Conservation (phyloP, 2,329 filamentous ascomycete species). For the Boeremia lycopersici region DNA sequence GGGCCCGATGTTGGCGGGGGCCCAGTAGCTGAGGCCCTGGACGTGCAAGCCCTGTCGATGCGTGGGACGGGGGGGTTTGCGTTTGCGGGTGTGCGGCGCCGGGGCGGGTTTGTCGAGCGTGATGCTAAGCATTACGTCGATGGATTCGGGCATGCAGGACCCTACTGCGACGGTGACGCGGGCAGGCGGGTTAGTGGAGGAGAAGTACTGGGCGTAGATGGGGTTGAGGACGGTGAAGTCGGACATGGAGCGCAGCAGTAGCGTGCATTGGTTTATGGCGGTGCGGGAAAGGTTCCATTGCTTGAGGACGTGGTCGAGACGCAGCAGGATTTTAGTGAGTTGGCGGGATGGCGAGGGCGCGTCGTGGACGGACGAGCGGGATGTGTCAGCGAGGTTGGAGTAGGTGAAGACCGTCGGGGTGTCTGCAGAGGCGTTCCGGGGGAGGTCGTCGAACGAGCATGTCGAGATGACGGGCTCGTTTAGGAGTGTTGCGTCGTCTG, state of each 20-base stretch:
- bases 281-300: constrained; percentile 31
- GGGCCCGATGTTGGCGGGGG: constrained; percentile 94
- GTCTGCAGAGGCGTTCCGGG: constrained; percentile 22
- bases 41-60: constrained; percentile 73
- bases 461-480: neutral
- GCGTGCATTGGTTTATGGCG: constrained; percentile 54
- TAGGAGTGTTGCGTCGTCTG: constrained; percentile 13
- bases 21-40: constrained; percentile 94
- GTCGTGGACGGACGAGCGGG: neutral
- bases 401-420: constrained; percentile 57
- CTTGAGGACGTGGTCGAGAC: constrained; percentile 37
- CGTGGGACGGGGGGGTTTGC: neutral
- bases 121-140: constrained; percentile 66
- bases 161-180: constrained; percentile 84
- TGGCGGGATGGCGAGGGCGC: constrained; percentile 33
- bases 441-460: constrained; percentile 14
- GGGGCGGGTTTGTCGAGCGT: constrained; percentile 42
- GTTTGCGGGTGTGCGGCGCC: constrained; percentile 26
- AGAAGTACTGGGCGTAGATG: constrained; percentile 77
- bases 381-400: constrained; percentile 33
- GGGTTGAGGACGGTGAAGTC: constrained; percentile 78
- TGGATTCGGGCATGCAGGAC: constrained; percentile 63
- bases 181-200: constrained; percentile 79
- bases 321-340: constrained; percentile 48
- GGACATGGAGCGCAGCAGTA: constrained; percentile 79